Percentiles rank a stretch among this genome's conserved stretches.
Conservation (phyloP, 2,329 filamentous ascomycete species). For the Triangularia verruculosa region DNA sequence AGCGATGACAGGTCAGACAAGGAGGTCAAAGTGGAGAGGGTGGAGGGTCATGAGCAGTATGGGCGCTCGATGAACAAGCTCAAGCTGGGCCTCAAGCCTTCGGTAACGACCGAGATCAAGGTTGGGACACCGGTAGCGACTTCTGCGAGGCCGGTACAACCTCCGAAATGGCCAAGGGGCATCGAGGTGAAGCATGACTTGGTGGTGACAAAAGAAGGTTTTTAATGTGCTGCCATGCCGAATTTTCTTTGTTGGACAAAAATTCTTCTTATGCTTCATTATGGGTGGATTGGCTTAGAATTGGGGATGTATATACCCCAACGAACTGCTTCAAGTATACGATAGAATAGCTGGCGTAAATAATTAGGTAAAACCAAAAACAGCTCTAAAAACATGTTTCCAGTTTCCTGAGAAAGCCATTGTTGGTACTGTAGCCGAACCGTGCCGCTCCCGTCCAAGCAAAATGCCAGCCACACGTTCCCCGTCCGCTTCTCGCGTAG, state of each 20-base stretch:
- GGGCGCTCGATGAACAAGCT: constrained; percentile 8
- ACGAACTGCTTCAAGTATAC: background rate
- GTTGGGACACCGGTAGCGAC: constrained; percentile 12
- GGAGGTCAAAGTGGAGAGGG: constrained; percentile 5
- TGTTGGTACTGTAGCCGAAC: background rate
- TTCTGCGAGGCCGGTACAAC: background rate
- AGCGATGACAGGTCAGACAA: constrained; percentile 24
- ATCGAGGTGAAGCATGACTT: constrained; percentile 23
- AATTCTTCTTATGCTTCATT: background rate
- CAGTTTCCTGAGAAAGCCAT: no score
- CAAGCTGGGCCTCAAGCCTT: constrained; percentile 21
- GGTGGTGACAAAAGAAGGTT: constrained; percentile 11
- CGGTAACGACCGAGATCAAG: constrained; percentile 24
- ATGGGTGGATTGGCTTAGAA: background rate
- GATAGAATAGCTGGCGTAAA: background rate
- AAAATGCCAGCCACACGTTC: background rate
- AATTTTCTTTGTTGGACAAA: background rate
- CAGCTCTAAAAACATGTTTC: no score
- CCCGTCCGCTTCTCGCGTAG: background rate
- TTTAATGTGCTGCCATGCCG: background rate
- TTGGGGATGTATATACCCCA: background rate
- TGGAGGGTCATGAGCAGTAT: background rate
- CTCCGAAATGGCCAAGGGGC: background rate
- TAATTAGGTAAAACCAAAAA: background rate
- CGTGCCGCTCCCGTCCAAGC: background rate